Conservation (phyloP, 2,329 filamentous ascomycete species). For the Didymella lethalis region DNA sequence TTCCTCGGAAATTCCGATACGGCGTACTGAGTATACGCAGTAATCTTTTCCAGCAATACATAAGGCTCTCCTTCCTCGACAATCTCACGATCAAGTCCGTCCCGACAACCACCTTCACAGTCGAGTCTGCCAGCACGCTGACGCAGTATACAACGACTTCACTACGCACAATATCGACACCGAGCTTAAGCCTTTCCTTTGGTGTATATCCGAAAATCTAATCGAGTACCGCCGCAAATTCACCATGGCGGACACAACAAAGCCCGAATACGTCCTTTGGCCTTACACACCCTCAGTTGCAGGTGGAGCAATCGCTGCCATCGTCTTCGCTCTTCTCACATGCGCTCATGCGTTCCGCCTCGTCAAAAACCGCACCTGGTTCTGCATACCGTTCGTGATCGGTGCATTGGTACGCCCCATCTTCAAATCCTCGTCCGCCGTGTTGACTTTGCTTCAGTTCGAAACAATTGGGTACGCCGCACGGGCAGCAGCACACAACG, state of each 20-base stretch:
- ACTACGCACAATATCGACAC: background rate
- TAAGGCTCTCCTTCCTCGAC: background rate
- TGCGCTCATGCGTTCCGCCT: constrained; percentile 55
- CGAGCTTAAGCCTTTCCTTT: background rate
- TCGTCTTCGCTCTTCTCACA: constrained; percentile 59
- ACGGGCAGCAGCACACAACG: constrained; percentile 41
- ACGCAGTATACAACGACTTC: background rate
- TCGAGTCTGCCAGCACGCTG: background rate
- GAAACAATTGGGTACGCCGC: constrained; percentile 53
- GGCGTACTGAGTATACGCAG: constrained; percentile 5
- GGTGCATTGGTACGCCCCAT: constrained; percentile 58
- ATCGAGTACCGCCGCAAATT: background rate
- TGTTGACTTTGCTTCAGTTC: constrained; percentile 29
- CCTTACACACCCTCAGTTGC: constrained; percentile 57
- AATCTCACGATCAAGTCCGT: background rate
- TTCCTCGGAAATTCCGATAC: constrained; percentile 4
- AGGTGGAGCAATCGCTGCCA: constrained; percentile 57
- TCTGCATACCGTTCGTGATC: constrained; percentile 59
- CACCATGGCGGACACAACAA: constrained; percentile 31
- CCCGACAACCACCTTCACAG: background rate
- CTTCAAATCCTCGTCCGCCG: constrained; percentile 3
- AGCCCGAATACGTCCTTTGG: constrained; percentile 39
- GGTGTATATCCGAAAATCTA: background rate
- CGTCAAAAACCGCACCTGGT: constrained; percentile 57
- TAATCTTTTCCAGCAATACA: background rate